These are phyloP conservation scores for Aspergillus sp. DNA, from an alignment of 2,329 filamentous ascomycete species.

Conservation along the genomic window DNA sequence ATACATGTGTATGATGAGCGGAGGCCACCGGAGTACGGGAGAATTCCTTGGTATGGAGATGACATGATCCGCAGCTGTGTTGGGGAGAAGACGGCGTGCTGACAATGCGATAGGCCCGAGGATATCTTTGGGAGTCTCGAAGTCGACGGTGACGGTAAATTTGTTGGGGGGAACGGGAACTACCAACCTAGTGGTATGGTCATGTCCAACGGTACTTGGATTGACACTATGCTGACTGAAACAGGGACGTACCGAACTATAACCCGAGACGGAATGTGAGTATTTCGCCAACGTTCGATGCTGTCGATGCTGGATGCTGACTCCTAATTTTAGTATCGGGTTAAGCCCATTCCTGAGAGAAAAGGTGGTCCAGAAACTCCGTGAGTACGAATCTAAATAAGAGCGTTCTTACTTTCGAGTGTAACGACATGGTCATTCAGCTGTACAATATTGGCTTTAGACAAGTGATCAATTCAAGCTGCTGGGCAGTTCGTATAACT, in stretches of 20 bases:
- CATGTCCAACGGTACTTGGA: not conserved
- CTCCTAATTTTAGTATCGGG: slow-evolving; percentile 30
- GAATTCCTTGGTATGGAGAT: slow-evolving; percentile 48
- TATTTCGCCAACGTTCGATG: slow-evolving; percentile 7
- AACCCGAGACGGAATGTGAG: slow-evolving; percentile 53
- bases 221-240: slow-evolving; percentile 7
- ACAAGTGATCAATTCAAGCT: slow-evolving; percentile 2
- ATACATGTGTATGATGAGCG: slow-evolving; percentile 55
- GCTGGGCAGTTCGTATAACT: slow-evolving; percentile 10
- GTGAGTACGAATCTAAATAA: slow-evolving; percentile 23
- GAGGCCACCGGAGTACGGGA: slow-evolving; percentile 54
- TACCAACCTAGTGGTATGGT: slow-evolving; percentile 51
- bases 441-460: slow-evolving; percentile 1
- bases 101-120: slow-evolving; percentile 41
- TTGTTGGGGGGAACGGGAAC: slow-evolving; percentile 48
- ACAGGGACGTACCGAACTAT: slow-evolving; percentile 51
- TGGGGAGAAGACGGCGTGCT: not conserved
- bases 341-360: slow-evolving; percentile 43
- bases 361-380: slow-evolving; percentile 43
- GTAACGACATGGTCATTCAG: not conserved
- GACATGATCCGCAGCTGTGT: not conserved
- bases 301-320: slow-evolving; percentile 13
- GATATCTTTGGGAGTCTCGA: slow-evolving; percentile 60
- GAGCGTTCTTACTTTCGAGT: not conserved
- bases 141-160: slow-evolving; percentile 50